phyloP scores from a whole-genome alignment of 441 rosid species.

The Jatropha multifida region DNA sequence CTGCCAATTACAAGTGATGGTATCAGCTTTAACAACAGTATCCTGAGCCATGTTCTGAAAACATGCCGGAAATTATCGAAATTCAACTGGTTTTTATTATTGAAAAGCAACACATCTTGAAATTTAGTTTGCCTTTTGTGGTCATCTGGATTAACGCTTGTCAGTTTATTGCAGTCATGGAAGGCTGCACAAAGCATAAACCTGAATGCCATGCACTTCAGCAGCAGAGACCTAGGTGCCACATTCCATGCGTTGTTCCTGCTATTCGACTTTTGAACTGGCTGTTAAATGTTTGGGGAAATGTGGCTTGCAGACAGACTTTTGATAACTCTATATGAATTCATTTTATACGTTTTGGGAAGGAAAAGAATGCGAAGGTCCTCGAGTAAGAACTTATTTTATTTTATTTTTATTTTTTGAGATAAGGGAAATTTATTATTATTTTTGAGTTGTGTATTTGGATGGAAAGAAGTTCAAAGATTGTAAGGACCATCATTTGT shows the following conservation, averaged over 20 bases:
- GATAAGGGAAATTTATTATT: no score
- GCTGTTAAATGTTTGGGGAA: neutral
- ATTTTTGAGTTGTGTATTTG: no score
- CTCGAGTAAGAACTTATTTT: neutral
- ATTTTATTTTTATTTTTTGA: no score
- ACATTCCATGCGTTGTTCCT: neutral
- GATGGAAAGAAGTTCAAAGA: no score
- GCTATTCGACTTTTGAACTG: neutral
- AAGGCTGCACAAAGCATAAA: neutral
- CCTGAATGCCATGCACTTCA: neutral
- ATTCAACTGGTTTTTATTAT: neutral
- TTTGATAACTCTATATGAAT: neutral
- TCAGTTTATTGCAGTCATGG: neutral
- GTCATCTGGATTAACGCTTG: neutral
- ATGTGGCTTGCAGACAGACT: neutral
- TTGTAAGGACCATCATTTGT: no score
- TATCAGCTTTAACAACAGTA: neutral
- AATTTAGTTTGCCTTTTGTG: neutral
- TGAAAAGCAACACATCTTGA: neutral
- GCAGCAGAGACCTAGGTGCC: neutral
- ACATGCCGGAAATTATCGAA: neutral
- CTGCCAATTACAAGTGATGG: neutral
- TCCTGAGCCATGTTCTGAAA: neutral
- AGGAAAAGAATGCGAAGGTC: neutral
- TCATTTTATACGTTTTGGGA: neutral